Percentiles rank a stretch among this genome's conserved stretches.
phyloP scores from a whole-genome alignment of 345 rosid genomes.

The Pelargonium nanum region DNA sequence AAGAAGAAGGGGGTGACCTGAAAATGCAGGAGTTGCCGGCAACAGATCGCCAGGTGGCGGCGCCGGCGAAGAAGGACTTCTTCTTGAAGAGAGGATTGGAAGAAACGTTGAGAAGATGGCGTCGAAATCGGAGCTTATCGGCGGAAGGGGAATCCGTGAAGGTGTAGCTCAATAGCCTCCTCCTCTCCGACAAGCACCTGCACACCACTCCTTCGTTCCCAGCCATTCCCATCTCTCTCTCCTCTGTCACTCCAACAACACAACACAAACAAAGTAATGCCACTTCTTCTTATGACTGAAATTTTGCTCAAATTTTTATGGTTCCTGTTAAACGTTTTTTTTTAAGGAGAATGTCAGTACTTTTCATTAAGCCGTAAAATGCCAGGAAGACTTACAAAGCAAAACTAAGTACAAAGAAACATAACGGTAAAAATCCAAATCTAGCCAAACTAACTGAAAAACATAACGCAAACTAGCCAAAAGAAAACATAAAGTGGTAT shows the following conservation, averaged over 20 bases:
- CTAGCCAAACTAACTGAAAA: too few species aligned
- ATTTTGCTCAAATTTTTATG: too few species aligned
- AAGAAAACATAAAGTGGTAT: too few species aligned
- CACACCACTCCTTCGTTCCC: constrained; percentile 32
- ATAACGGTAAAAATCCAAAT: too few species aligned
- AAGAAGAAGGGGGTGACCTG: constrained; percentile 19
- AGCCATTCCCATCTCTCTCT: constrained; percentile 23
- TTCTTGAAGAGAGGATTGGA: constrained; percentile 31
- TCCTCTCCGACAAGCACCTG: constrained; percentile 27
- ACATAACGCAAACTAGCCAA: too few species aligned
- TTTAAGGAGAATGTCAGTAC: too few species aligned
- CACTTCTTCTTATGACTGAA: too few species aligned
- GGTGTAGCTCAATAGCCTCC: constrained; percentile 18
- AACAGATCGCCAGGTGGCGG: constrained; percentile 17
- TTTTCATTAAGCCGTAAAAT: too few species aligned
- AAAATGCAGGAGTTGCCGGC: constrained; percentile 32
- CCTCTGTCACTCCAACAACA: background rate
- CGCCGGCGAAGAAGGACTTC: constrained; percentile 23
- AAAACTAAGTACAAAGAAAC: too few species aligned
- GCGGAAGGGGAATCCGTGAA: constrained; percentile 25
- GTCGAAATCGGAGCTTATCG: constrained; percentile 24
- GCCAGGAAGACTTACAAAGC: too few species aligned
- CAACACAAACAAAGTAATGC: too few species aligned
- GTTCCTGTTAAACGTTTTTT: too few species aligned
- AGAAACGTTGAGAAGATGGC: constrained; percentile 36